Evolutionary conservation across 805 yeast species (phyloP).

Genomic region (Yarrowia sp.): DNA sequence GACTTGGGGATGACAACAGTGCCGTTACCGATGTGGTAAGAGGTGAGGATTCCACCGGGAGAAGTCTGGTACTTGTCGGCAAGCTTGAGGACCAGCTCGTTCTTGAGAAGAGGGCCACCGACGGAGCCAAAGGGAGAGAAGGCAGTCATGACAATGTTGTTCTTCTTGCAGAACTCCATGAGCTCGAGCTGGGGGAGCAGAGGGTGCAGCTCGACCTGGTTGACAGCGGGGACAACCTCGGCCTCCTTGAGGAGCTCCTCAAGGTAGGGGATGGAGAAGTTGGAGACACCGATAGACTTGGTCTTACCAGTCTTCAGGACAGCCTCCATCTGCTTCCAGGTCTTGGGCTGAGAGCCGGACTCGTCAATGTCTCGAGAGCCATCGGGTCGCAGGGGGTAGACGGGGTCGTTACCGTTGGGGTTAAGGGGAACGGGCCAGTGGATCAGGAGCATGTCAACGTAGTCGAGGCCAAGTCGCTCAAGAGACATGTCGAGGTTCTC

Average conservation of each 20-base stretch:
- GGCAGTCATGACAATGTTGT: slow-evolving; percentile 64
- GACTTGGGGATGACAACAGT: slow-evolving; percentile 69
- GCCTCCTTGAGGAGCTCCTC: slow-evolving; percentile 49
- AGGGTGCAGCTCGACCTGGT: slow-evolving; percentile 79
- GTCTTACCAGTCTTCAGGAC: slow-evolving; percentile 47
- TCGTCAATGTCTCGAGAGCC: slow-evolving; percentile 42
- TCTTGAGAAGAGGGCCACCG: slow-evolving; percentile 62
- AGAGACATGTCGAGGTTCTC: slow-evolving; percentile 53
- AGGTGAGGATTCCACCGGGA: slow-evolving; percentile 56
- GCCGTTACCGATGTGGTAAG: slow-evolving; percentile 64
- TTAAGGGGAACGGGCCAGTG: slow-evolving; percentile 60
- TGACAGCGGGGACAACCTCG: slow-evolving; percentile 60
- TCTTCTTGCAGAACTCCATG: slow-evolving; percentile 49
- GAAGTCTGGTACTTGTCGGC: slow-evolving; percentile 56
- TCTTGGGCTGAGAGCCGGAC: slow-evolving; percentile 44
- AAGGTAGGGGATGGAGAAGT: slow-evolving; percentile 57
- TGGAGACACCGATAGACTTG: slow-evolving; percentile 74
- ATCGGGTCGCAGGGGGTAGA: slow-evolving; percentile 43
- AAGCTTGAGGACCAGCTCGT: slow-evolving; percentile 50
- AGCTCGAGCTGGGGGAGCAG: slow-evolving; percentile 63
- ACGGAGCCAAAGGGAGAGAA: slow-evolving; percentile 68
- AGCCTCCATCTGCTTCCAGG: slow-evolving; percentile 64
- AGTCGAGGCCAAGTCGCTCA: slow-evolving; percentile 52
- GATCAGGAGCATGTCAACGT: slow-evolving; percentile 62
- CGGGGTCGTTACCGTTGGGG: slow-evolving; percentile 28